Percentiles rank a stretch among this genome's conserved stretches.
Conservation (phyloP, 2,329 filamentous ascomycete genomes). For the Xylogone sp. region DNA sequence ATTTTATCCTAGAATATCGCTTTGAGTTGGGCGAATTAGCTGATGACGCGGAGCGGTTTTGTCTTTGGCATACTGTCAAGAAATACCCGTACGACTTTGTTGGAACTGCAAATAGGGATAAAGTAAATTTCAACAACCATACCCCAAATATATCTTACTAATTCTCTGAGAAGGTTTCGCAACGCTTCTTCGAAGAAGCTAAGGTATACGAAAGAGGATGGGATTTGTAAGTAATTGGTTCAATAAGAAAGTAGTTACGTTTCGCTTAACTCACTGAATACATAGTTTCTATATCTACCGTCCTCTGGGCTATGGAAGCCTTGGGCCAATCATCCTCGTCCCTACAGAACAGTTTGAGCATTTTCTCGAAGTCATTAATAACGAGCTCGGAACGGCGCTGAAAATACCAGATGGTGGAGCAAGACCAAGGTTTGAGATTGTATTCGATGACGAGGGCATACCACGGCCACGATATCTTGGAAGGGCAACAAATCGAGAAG, state of each 20-base stretch:
- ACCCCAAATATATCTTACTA: too few species aligned
- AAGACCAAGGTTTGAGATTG: slow-evolving; percentile 53
- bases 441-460: slow-evolving; percentile 56
- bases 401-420: slow-evolving; percentile 51
- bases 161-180: slow-evolving; percentile 11
- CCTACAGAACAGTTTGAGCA: slow-evolving; percentile 60
- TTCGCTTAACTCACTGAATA: slow-evolving; percentile 8
- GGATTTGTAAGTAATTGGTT: slow-evolving; percentile 63
- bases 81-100: slow-evolving; percentile 59
- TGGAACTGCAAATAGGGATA: slow-evolving; percentile 46
- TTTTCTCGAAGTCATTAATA: slow-evolving; percentile 64
- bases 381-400: slow-evolving; percentile 48
- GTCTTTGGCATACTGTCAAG: slow-evolving; percentile 49
- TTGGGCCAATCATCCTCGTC: slow-evolving; percentile 62
- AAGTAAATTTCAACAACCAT: slow-evolving; percentile 30
- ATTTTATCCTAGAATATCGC: slow-evolving; percentile 8
- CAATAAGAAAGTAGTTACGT: not conserved
- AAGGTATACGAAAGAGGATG: slow-evolving; percentile 61
- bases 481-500: slow-evolving; percentile 42
- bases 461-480: slow-evolving; percentile 68
- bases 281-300: slow-evolving; percentile 64
- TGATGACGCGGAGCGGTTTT: slow-evolving; percentile 33
- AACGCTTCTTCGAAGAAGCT: slow-evolving; percentile 49
- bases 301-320: slow-evolving; percentile 34
- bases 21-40: slow-evolving; percentile 23